Evolutionary conservation across 2,329 filamentous ascomycete genomes (phyloP).

Genomic region (Claviceps sp.): DNA sequence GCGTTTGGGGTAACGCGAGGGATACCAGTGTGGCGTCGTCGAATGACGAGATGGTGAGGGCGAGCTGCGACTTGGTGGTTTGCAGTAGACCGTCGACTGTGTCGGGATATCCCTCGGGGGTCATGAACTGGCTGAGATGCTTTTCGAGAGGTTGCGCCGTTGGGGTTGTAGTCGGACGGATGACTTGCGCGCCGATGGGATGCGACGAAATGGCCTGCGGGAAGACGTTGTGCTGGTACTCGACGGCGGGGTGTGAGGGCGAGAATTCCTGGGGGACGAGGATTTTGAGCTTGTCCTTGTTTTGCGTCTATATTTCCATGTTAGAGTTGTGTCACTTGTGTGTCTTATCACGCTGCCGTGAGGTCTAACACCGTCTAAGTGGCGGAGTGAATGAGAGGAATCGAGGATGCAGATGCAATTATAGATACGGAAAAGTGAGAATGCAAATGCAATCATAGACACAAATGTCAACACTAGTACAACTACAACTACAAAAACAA

Average conservation of each 20-base stretch:
- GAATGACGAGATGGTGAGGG: conserved; percentile 34
- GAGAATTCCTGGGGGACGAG: conserved; percentile 19
- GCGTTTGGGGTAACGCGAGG: conserved; percentile 31
- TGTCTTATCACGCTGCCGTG: no score
- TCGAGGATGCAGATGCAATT: no score
- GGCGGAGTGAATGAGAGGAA: no score
- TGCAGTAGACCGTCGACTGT: conserved; percentile 26
- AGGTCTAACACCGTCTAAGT: no score
- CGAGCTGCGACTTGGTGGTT: conserved; percentile 30
- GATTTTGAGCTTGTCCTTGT: conserved; percentile 17
- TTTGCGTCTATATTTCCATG: neutral
- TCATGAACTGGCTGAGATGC: conserved; percentile 1
- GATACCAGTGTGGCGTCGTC: conserved; percentile 34
- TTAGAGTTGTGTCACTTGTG: no score
- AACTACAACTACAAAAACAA: no score
- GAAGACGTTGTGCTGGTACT: conserved; percentile 25
- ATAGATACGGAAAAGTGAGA: no score
- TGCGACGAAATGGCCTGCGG: conserved; percentile 27
- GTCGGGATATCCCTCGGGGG: neutral
- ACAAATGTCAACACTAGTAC: no score
- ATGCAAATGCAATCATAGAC: no score
- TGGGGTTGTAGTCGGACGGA: conserved; percentile 13
- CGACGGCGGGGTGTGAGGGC: conserved; percentile 22
- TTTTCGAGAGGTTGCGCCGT: neutral
- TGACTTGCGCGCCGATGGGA: conserved; percentile 23